A percentile compares a stretch with the other conserved stretches of the same genome.
phyloP scores from a whole-genome alignment of 148 eudicot genomes.

The Persicaria maculosa region DNA sequence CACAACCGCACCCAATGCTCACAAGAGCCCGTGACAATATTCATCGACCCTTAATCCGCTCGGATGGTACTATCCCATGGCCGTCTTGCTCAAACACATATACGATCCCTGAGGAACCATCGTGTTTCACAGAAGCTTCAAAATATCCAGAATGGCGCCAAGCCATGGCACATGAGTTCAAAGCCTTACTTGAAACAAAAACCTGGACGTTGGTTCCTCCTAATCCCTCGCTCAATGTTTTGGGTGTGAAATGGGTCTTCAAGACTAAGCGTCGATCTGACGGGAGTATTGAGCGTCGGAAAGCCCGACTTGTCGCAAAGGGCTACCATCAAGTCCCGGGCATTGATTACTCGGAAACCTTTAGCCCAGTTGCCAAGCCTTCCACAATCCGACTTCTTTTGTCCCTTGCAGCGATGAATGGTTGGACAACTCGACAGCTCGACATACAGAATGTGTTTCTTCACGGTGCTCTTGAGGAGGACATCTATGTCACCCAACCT shows the following conservation, averaged over 20 bases:
- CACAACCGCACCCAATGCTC: neutral
- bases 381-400: neutral
- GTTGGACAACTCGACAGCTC: neutral
- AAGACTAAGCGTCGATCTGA: neutral
- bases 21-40: neutral
- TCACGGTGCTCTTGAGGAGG: neutral
- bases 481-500: neutral
- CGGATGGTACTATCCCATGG: neutral
- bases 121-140: neutral
- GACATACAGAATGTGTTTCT: neutral
- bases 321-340: neutral
- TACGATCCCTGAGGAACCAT: neutral
- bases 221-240: neutral
- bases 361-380: neutral
- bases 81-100: neutral
- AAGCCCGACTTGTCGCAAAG: neutral
- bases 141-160: neutral
- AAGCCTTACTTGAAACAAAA: neutral
- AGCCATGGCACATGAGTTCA: neutral
- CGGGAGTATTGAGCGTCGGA: neutral
- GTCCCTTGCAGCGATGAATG: neutral
- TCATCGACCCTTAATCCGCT: neutral
- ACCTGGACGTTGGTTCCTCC: neutral
- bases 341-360: neutral
- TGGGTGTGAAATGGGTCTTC: neutral